Percentiles rank a stretch among this genome's conserved stretches.
These are phyloP conservation scores for Vitis amurensis DNA, from an alignment of 164 flowering plant genomes.

Conservation along the genomic window DNA sequence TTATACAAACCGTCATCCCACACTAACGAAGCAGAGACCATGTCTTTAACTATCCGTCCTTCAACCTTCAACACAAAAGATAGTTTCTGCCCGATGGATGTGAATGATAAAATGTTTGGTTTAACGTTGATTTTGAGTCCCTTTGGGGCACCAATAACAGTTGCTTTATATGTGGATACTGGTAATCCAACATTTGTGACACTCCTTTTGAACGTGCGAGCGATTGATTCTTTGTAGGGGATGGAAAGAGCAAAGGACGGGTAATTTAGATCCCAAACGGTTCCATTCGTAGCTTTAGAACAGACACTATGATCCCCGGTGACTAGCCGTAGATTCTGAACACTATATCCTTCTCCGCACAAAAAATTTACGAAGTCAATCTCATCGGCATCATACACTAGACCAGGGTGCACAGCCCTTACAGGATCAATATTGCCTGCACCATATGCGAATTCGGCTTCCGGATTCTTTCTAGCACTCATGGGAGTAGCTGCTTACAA, in stretches of 20 bases:
- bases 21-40: slow-evolving; percentile 11
- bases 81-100: slow-evolving; percentile 10
- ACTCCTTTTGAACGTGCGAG: not conserved
- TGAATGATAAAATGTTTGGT: slow-evolving; percentile 13
- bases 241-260: slow-evolving; percentile 10
- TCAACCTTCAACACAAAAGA: slow-evolving; percentile 6
- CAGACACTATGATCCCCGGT: not conserved
- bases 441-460: slow-evolving; percentile 20
- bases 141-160: not conserved
- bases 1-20: slow-evolving; percentile 19
- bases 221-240: not conserved
- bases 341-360: slow-evolving; percentile 10
- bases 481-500: slow-evolving; percentile 4
- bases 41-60: not conserved
- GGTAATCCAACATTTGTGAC: slow-evolving; percentile 9
- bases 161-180: slow-evolving; percentile 7
- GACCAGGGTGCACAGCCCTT: slow-evolving; percentile 14
- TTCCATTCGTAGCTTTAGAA: not conserved
- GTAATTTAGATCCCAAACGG: slow-evolving; percentile 10
- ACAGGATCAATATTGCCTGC: slow-evolving; percentile 14
- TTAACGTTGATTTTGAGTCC: slow-evolving; percentile 8
- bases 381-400: slow-evolving; percentile 10
- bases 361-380: slow-evolving; percentile 10
- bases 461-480: not conserved
- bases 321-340: not conserved